Percentiles rank a stretch among this genome's conserved stretches.
These are phyloP conservation scores for Metarhizium album DNA, from an alignment of 2,329 filamentous ascomycete genomes.

Conservation along the genomic window DNA sequence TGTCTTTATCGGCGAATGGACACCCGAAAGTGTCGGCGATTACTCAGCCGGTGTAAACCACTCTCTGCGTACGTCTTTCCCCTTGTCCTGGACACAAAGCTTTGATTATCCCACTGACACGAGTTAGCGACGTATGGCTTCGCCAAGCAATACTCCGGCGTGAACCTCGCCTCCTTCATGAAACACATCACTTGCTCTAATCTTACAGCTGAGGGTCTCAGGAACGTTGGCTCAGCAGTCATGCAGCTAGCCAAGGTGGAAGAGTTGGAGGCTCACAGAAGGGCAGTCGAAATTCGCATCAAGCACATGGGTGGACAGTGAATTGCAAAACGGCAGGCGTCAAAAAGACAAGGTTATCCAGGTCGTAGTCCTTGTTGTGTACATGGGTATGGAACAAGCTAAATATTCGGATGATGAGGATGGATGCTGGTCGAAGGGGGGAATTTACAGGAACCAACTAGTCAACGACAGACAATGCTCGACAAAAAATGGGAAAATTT, in stretches of 20 bases:
- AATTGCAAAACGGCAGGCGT: not conserved
- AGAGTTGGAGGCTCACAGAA: slow-evolving; percentile 84
- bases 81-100: not conserved
- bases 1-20: slow-evolving; percentile 94
- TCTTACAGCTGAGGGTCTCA: slow-evolving; percentile 73
- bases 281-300: slow-evolving; percentile 79
- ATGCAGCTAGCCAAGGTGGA: slow-evolving; percentile 95
- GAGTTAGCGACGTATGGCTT: slow-evolving; percentile 83
- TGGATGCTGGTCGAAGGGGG: not conserved
- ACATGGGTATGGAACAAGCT: not conserved
- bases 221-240: slow-evolving; percentile 77
- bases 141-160: slow-evolving; percentile 95
- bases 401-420: not conserved
- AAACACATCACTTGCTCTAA: slow-evolving; percentile 97
- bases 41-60: slow-evolving; percentile 98
- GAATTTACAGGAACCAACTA: not conserved
- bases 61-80: slow-evolving; percentile 67
- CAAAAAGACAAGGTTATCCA: not conserved
- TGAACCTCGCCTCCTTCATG: slow-evolving; percentile 90
- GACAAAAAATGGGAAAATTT: not conserved
- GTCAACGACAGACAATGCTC: too few species aligned
- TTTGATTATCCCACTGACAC: slow-evolving; percentile 9
- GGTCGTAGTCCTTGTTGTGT: not conserved
- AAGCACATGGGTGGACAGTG: slow-evolving; percentile 31
- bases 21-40: slow-evolving; percentile 93